phyloP scores from a whole-genome alignment of 2,329 filamentous ascomycete genomes.

The Drechmeria coniospora region DNA sequence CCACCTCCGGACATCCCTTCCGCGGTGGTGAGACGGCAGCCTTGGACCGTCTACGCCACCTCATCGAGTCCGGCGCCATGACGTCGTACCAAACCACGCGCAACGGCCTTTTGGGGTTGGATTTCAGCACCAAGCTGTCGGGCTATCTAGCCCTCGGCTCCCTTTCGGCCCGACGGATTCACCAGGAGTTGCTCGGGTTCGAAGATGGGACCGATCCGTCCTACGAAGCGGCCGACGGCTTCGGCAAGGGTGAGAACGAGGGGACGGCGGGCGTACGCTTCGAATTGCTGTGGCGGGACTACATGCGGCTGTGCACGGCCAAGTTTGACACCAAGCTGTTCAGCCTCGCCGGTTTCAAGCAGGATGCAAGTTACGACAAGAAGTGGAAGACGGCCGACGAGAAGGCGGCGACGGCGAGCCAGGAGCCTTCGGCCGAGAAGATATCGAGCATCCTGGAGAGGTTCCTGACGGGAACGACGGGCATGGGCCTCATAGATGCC shows the following conservation, averaged over 20 bases:
- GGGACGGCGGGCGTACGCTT: constrained; percentile 56
- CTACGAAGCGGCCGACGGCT: constrained; percentile 34
- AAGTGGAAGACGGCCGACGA: constrained; percentile 33
- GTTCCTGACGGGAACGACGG: constrained; percentile 52
- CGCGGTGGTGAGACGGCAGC: constrained; percentile 50
- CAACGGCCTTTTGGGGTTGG: constrained; percentile 53
- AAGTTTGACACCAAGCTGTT: constrained; percentile 57
- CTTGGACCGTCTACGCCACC: constrained; percentile 39
- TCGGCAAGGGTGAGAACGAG: constrained; percentile 54
- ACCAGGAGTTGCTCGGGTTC: constrained; percentile 49
- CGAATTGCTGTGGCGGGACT: constrained; percentile 66
- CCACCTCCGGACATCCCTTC: constrained; percentile 49
- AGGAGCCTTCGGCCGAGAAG: constrained; percentile 25
- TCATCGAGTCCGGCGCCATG: constrained; percentile 46
- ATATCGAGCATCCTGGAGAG: constrained; percentile 36
- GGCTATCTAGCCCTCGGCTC: constrained; percentile 58
- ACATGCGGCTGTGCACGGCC: constrained; percentile 59
- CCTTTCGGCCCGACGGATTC: constrained; percentile 57
- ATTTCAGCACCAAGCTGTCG: constrained; percentile 65
- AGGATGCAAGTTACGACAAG: constrained; percentile 22
- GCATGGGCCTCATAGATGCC: constrained; percentile 64
- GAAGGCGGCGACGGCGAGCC: constrained; percentile 15
- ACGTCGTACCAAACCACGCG: constrained; percentile 53
- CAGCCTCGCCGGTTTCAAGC: constrained; percentile 45
- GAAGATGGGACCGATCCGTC: constrained; percentile 43